Conservation (phyloP, 2,329 filamentous ascomycete genomes). For the Hypoxylon sp. region DNA sequence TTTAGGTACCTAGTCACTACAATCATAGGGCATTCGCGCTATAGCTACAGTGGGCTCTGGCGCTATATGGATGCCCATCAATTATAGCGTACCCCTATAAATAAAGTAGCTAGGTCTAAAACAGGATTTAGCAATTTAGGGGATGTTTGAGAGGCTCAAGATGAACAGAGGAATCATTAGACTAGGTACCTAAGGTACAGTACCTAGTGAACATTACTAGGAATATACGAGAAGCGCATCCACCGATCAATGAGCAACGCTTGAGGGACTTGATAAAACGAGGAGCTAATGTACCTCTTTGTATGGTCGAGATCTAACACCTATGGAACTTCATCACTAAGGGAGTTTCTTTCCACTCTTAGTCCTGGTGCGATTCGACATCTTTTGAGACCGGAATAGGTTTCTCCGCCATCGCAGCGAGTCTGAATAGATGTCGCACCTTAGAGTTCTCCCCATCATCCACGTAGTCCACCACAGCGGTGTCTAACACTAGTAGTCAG, state of each 20-base stretch:
- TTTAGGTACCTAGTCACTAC: too few species aligned
- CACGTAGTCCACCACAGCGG: slow-evolving; percentile 64
- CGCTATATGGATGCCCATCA: too few species aligned
- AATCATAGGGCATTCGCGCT: too few species aligned
- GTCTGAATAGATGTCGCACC: slow-evolving; percentile 65
- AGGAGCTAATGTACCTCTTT: not conserved
- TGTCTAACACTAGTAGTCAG: slow-evolving; percentile 52
- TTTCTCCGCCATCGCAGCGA: slow-evolving; percentile 64
- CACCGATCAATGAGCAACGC: not conserved
- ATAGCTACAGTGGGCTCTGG: too few species aligned
- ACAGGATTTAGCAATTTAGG: too few species aligned
- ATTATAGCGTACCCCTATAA: too few species aligned
- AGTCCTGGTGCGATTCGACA: not conserved
- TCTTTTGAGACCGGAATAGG: slow-evolving; percentile 57
- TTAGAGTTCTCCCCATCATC: slow-evolving; percentile 61
- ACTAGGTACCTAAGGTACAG: not conserved
- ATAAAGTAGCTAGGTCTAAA: too few species aligned
- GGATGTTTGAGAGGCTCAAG: not conserved
- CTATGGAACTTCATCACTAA: not conserved
- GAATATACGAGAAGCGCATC: not conserved
- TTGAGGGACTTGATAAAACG: not conserved
- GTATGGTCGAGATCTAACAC: not conserved
- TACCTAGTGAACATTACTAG: not conserved
- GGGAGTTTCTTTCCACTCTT: not conserved
- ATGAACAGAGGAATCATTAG: not conserved